Percentiles rank a stretch among this genome's conserved stretches.
These are phyloP conservation scores for Coleophoma cylindrospora DNA, from an alignment of 2,329 filamentous ascomycete genomes.

Conservation along the genomic window DNA sequence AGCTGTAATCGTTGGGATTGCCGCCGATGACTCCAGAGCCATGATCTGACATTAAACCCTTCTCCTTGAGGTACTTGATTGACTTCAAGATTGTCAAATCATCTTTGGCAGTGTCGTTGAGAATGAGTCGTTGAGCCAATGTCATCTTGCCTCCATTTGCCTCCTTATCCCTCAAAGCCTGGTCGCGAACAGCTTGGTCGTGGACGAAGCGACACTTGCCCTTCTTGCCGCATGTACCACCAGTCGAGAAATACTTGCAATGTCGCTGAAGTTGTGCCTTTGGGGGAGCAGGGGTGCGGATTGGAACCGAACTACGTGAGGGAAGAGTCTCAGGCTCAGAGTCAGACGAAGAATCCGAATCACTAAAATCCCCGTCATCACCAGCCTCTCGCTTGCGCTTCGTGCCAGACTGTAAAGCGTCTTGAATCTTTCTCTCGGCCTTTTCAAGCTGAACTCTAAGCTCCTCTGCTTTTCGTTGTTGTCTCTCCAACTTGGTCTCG, in stretches of 20 bases:
- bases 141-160: slow-evolving; percentile 62
- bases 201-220: slow-evolving; percentile 72
- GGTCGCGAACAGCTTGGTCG: slow-evolving; percentile 57
- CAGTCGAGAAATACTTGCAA: slow-evolving; percentile 68
- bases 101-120: slow-evolving; percentile 66
- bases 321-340: slow-evolving; percentile 55
- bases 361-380: slow-evolving; percentile 52
- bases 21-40: neutral
- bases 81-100: slow-evolving; percentile 62
- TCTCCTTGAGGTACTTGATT: slow-evolving; percentile 58
- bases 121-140: slow-evolving; percentile 57
- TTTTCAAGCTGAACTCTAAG: slow-evolving; percentile 61
- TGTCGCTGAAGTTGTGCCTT: slow-evolving; percentile 59
- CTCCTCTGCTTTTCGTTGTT: slow-evolving; percentile 53
- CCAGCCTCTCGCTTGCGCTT: slow-evolving; percentile 65
- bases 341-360: slow-evolving; percentile 41
- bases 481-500: slow-evolving; percentile 44
- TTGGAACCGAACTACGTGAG: slow-evolving; percentile 31
- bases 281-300: slow-evolving; percentile 36
- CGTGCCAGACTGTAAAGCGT: slow-evolving; percentile 42
- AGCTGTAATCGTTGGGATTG: neutral
- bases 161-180: slow-evolving; percentile 58
- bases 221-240: slow-evolving; percentile 66
- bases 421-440: slow-evolving; percentile 47
- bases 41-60: slow-evolving; percentile 27